Evolutionary conservation across 1,284 basidiomycete genomes (phyloP), one percentile per base, ranked within the genome.

Genomic region (Pascua guehoae): DNA sequence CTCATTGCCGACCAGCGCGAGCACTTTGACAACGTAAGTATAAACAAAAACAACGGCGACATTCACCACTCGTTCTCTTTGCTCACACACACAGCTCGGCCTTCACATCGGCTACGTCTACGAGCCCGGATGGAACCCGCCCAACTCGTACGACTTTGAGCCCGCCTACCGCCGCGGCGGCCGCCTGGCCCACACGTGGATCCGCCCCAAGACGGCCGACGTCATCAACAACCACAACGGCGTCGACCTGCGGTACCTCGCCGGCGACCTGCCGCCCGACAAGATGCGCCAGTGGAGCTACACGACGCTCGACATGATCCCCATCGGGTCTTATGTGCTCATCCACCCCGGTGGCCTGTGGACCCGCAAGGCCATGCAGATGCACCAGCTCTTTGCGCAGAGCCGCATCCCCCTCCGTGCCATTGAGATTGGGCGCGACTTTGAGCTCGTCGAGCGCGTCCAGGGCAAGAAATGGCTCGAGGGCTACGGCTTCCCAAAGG

Each of bases 41-140:
- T n/a, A n/a, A 32, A 32, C 7, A 32, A 32, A 32, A 7, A 32
- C 24, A 32, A 4, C 4, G 24, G 4, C 24, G 24, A 32, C 24
- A n/a, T 32, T 14, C 4, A 1, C 41, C 12, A 9, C 16, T 16
- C 44, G 12, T 8, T 16, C 12, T 24, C 1, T n/a, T n/a, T 4
- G 4, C 17, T 9, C 24, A 4, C 44, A 12, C 32, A 41, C 47
- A 11, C 45, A 66, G 64, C 43, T 62, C 37, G 64, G 58, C 40
- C 60, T 62, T n/a, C 63, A 67, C 48, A 49, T 67, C 18, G 66
- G 66, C 8, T 67, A 64, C 55, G 59, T 66, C 17, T 67, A 67
- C 36, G 64, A 67, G 49, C 18, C 49, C 4, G 51, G 45, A 7
- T 61, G 58, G 52, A 43, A 46, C 16, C 60, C 61, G 2, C 41